Conservation (phyloP, 139 green algal species). For the Pseudopediastrum boryanum region DNA sequence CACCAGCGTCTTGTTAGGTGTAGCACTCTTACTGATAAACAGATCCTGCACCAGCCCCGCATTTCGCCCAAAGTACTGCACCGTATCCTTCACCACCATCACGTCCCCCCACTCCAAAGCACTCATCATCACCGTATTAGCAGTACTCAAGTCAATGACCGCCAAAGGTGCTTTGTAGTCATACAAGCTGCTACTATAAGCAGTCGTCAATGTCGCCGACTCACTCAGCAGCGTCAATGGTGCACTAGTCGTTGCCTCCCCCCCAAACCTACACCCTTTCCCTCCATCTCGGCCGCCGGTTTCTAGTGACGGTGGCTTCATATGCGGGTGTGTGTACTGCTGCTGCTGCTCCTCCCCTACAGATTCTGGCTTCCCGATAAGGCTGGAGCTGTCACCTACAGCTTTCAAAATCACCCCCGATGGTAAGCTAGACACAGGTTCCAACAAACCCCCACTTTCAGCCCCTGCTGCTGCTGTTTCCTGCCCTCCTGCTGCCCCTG, state of each 20-base stretch:
- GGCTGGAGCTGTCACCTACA: too few relatives aligned
- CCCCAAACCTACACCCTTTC: background rate
- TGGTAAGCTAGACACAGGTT: too few relatives aligned
- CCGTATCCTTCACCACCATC: constrained; percentile 52
- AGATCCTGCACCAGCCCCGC: too few relatives aligned
- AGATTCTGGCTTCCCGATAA: too few relatives aligned
- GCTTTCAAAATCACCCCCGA: too few relatives aligned
- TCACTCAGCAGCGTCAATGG: background rate
- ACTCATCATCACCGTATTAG: constrained; percentile 44
- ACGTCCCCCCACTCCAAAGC: constrained; percentile 51
- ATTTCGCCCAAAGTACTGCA: constrained; percentile 52
- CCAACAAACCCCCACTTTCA: too few relatives aligned
- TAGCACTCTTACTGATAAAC: too few relatives aligned
- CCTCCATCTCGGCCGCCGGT: background rate
- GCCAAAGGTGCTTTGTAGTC: constrained; percentile 4
- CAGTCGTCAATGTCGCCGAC: background rate
- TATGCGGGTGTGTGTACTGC: background rate
- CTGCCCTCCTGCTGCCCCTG: constrained; percentile 10
- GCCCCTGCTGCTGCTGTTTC: background rate
- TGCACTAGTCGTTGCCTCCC: background rate
- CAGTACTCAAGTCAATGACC: constrained; percentile 29
- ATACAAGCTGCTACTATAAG: background rate
- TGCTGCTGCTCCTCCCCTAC: background rate
- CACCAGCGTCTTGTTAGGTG: too few relatives aligned
- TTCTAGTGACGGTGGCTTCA: background rate